phyloP scores from a whole-genome alignment of 805 yeast genomes.

The Diddensiella santjacobensis region DNA sequence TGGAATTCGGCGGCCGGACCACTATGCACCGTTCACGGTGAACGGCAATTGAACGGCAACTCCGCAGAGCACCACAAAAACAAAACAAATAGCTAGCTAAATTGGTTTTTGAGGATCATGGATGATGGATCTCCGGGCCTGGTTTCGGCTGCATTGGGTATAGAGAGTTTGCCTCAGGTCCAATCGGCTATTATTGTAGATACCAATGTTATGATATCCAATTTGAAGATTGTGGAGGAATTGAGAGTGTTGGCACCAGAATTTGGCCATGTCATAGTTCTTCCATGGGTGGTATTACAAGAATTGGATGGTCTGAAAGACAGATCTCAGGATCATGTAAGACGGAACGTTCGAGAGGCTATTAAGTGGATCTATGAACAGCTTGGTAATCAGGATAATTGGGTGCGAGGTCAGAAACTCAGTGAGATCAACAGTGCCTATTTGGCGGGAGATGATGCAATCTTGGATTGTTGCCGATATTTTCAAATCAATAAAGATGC shows the following conservation, averaged over 20 bases:
- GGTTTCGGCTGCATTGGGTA: background rate
- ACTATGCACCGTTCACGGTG: no score
- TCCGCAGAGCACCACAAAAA: no score
- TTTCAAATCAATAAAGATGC: constrained; percentile 40
- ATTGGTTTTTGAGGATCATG: no score
- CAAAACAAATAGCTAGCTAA: no score
- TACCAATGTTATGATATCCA: constrained; percentile 77
- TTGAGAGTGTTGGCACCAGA: constrained; percentile 40
- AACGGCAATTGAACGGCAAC: no score
- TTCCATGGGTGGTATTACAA: constrained; percentile 66
- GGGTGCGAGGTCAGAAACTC: constrained; percentile 62
- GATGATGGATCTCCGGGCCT: background rate
- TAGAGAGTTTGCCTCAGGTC: constrained; percentile 7
- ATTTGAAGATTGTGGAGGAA: constrained; percentile 54
- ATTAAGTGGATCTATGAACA: constrained; percentile 70
- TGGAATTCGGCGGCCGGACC: no score
- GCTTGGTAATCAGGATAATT: constrained; percentile 49
- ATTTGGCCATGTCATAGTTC: constrained; percentile 50
- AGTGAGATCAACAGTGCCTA: constrained; percentile 48
- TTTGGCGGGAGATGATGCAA: constrained; percentile 69
- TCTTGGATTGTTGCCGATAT: constrained; percentile 77
- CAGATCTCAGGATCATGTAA: constrained; percentile 41
- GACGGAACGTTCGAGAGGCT: constrained; percentile 63
- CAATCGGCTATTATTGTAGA: constrained; percentile 60
- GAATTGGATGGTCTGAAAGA: constrained; percentile 84